Percentiles rank a stretch among this genome's conserved stretches.
These are phyloP conservation scores for Boletus barrowsii DNA, from an alignment of 768 basidiomycete genomes.

Conservation along the genomic window DNA sequence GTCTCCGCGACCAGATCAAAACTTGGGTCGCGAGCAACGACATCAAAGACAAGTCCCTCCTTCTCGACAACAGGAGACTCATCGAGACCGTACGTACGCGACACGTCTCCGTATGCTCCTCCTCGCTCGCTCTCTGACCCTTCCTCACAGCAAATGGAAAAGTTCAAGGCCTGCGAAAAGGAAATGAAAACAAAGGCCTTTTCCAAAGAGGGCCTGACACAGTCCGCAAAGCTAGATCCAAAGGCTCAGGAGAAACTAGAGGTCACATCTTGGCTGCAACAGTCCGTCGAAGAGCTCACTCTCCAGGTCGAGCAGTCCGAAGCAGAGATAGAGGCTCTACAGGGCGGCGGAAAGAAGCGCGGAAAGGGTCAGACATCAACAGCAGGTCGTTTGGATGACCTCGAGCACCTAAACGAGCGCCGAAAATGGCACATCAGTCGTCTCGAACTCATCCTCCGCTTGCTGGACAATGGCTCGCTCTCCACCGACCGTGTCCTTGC, in stretches of 20 bases:
- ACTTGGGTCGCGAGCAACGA: constrained; percentile 97
- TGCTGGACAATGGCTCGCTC: constrained; percentile 92
- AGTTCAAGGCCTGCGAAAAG: constrained; percentile 99
- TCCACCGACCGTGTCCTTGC: constrained; percentile 73
- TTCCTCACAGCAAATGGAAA: constrained; percentile 94
- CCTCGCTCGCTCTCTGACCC: constrained; percentile 3
- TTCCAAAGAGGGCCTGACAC: constrained; percentile 96
- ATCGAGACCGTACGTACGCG: constrained; percentile 86
- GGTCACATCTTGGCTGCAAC: constrained; percentile 80
- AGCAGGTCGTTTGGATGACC: constrained; percentile 72
- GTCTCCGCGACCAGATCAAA: constrained; percentile 83
- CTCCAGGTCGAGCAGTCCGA: constrained; percentile 93
- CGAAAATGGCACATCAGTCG: constrained; percentile 93
- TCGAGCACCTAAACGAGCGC: constrained; percentile 89
- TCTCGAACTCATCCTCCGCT: constrained; percentile 87
- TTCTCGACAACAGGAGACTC: constrained; percentile 90
- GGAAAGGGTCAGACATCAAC: constrained; percentile 64
- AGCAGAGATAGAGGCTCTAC: constrained; percentile 88
- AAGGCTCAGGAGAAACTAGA: constrained; percentile 97
- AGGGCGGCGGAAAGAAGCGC: constrained; percentile 81
- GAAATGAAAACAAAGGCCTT: constrained; percentile 99
- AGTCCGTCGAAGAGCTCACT: constrained; percentile 85
- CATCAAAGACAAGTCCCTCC: constrained; percentile 94
- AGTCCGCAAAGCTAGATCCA: constrained; percentile 91
- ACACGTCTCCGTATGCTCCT: constrained; percentile 10